Evolutionary conservation across 257 asterid genomes (phyloP).

Genomic region (Sherardia arvensis): DNA sequence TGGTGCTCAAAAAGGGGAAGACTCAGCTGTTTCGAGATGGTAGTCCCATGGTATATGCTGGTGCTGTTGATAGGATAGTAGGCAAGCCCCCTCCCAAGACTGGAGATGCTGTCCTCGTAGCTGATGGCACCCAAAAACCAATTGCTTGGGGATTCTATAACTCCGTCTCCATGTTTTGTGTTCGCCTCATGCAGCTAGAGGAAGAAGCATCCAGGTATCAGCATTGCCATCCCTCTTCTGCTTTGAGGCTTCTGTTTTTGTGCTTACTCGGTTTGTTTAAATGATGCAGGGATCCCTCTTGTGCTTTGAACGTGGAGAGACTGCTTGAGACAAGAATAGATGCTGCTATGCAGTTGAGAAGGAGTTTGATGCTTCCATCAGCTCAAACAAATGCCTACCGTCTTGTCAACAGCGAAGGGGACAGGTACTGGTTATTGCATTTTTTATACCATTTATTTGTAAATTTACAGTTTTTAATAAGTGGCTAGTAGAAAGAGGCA

Average conservation of each 20-base stretch:
- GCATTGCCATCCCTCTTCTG: neutral
- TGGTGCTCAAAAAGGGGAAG: constrained; percentile 85
- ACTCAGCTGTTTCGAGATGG: constrained; percentile 81
- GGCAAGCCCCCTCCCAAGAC: constrained; percentile 90
- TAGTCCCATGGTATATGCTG: constrained; percentile 93
- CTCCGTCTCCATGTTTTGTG: constrained; percentile 91
- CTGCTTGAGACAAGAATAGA: constrained; percentile 57
- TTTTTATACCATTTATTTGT: neutral
- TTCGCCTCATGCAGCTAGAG: constrained; percentile 87
- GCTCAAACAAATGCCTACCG: constrained; percentile 70
- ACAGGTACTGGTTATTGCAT: constrained; percentile 39
- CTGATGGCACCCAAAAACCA: constrained; percentile 83
- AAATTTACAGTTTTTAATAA: neutral
- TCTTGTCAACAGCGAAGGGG: constrained; percentile 95
- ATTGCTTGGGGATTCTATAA: constrained; percentile 97
- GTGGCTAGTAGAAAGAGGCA: neutral
- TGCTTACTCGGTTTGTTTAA: constrained; percentile 8
- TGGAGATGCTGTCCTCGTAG: constrained; percentile 78
- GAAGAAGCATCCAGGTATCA: constrained; percentile 69
- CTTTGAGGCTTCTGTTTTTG: neutral
- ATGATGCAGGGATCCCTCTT: constrained; percentile 60
- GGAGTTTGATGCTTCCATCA: constrained; percentile 73
- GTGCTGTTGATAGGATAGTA: constrained; percentile 83
- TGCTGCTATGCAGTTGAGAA: constrained; percentile 62
- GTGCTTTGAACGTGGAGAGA: constrained; percentile 52